Base-by-base conservation (phyloP, 805 yeast genomes). In the Pichia kluyveri region DNA sequence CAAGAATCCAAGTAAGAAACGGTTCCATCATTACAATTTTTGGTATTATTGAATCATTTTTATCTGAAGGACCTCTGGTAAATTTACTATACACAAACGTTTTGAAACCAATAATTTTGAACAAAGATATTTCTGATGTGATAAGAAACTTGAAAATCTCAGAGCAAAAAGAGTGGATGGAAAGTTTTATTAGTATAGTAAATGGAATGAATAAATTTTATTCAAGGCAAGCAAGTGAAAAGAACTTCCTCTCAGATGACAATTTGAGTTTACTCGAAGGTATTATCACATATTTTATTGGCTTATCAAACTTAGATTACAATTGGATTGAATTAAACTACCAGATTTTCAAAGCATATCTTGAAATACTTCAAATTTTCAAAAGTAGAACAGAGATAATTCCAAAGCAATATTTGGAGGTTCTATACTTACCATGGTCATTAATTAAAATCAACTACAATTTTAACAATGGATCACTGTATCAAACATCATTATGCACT, bases 1-100 rank as follows among this genome's bases (percentile, higher is more conserved):
- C 71, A 3, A 73, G 96, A 47, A 75, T 82, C 1, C 95, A 89
- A 56, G 96, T 91, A 0, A 74, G 95, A 51, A 89, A 88, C 57
- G 96, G 96, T 2, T 82, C 96, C 0, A 76, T 88, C 15, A 95
- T 89, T 60, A 91, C 96, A 0, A 81, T 90, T 54, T 87, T 88
- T 65, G 78, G 90, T 54, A 82, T 91, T 30, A 71, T 86, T 51
- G 87, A 85, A 45, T 77, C 90, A 4, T 87, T 84, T 61, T 83
- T 86, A 0, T 58, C 63, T 11, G 68, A 69, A 40, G 68, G 80
- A 18, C 75, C 80, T 0, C 68, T 78, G 2, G 89, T 96, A 96
- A 66, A 72, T 28, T 62, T 81, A n/a, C 75, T 90, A 4, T 82
- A 80, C 56, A 61, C 68, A 31, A 72, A 83, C 37, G 87, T 86